Evolutionary conservation across 306 rosid genomes (phyloP), one percentile per base, ranked within the genome.

Genomic region (Mimosa bimucronata): DNA sequence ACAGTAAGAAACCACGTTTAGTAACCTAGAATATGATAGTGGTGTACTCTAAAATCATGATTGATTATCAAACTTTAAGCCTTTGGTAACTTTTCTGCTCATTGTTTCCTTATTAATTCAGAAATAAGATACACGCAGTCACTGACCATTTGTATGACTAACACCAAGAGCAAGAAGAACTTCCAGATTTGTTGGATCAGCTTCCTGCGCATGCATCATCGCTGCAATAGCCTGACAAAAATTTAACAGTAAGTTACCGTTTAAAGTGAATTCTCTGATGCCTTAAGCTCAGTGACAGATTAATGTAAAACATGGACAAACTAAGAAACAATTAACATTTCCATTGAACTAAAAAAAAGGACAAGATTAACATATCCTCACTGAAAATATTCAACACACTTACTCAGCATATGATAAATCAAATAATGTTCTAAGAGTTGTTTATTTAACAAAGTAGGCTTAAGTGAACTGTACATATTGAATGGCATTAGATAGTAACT

Each of bases 131-230:
- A 41, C 46, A 58, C 25, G 42, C 66, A 86, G 41, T 11, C 75
- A 89, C 97, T 82, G 55, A 95, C 99, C 99, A 85, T 95, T 95
- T 68, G 99, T 95, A 86, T 95, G 98, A 86, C 99, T 95, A 77
- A 95, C 99, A 80, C 99, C 99, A 77, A 95, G 99, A 74, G 99
- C 96, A 82, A 95, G 99, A 89, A 95, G 99, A 88, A 95, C 99
- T 87, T 95, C 99, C 73, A 93, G 85, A 83, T 93, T 93, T 88
- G 97, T 87, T 65, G 99, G 89, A 89, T 95, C 94, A 73, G 95
- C 99, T 82, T 95, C 98, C 65, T 91, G 92, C 8, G 99, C 99
- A 25, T 93, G 96, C 98, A 93, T 91, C 99, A 95, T 95, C 3
- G 98, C 99, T 79, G 99, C 94, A 79, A 95, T 95, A 45, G 99